Percentiles rank a stretch among this genome's conserved stretches.
These are phyloP conservation scores for Pyracantha coccinea DNA, from an alignment of 331 rosid genomes.

Conservation along the genomic window DNA sequence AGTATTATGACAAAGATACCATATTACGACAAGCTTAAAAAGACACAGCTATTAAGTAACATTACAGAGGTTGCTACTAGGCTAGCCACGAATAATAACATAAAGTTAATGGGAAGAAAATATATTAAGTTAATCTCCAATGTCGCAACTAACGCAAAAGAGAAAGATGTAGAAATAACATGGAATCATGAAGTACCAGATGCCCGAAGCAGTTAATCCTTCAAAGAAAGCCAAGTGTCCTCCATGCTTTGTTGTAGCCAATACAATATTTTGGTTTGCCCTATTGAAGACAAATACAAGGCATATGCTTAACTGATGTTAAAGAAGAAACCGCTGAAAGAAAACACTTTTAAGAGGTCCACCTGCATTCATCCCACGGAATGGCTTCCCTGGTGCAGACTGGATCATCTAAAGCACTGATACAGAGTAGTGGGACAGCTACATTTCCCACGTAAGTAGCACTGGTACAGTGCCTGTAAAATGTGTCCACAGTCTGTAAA, in stretches of 20 bases:
- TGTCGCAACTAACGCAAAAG: neutral
- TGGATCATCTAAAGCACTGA: slow-evolving; percentile 95
- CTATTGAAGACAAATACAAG: slow-evolving; percentile 26
- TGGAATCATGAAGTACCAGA: slow-evolving; percentile 44
- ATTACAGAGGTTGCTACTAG: neutral
- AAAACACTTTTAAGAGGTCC: neutral
- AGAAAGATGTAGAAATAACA: neutral
- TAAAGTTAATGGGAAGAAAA: neutral
- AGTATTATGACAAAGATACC: neutral
- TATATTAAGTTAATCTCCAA: neutral
- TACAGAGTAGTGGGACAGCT: slow-evolving; percentile 81
- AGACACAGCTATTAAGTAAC: neutral
- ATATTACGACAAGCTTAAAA: neutral
- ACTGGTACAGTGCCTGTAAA: slow-evolving; percentile 81
- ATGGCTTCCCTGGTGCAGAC: slow-evolving; percentile 94
- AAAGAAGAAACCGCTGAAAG: neutral
- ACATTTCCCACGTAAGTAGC: slow-evolving; percentile 68
- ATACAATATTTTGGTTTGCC: slow-evolving; percentile 65
- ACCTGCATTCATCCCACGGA: slow-evolving; percentile 99
- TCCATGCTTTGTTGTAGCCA: slow-evolving; percentile 81
- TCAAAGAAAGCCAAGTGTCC: slow-evolving; percentile 92
- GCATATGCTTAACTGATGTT: neutral
- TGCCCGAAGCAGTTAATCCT: slow-evolving; percentile 69
- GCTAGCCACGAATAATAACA: neutral
- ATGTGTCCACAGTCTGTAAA: slow-evolving; percentile 82